Conservation (phyloP, 441 rosid species). For the Codiaeum variegatum region DNA sequence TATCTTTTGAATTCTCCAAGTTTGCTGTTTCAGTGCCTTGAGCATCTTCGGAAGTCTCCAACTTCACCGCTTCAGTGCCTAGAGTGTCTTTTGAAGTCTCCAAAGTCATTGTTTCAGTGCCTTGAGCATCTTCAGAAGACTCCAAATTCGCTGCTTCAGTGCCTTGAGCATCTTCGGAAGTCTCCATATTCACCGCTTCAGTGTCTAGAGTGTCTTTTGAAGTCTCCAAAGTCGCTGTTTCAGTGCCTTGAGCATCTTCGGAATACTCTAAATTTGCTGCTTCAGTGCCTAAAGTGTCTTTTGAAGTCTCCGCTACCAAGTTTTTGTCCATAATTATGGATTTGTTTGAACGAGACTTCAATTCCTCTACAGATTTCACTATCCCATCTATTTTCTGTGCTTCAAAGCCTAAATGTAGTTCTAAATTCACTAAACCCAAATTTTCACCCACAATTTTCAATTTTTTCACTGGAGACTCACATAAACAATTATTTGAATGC, state of each 20-base stretch:
- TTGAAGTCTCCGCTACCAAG: not conserved
- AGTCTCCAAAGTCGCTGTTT: too few species aligned
- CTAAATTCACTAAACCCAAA: not conserved
- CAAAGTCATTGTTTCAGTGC: too few species aligned
- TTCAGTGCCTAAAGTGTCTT: not conserved
- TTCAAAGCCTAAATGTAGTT: not conserved
- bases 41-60: too few species aligned
- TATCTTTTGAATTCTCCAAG: not conserved
- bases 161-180: not conserved
- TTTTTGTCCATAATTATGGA: conserved; percentile 5
- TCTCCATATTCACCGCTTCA: too few species aligned
- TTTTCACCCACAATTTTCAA: not conserved
- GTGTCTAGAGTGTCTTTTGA: too few species aligned
- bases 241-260: too few species aligned
- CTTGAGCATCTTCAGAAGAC: too few species aligned
- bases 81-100: not conserved
- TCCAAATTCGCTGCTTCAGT: not conserved
- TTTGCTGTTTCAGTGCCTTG: too few species aligned
- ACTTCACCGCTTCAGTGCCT: not conserved
- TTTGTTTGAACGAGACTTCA: conserved; percentile 15
- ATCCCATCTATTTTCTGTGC: conserved; percentile 3
- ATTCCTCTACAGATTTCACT: conserved; percentile 7
- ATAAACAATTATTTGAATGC: conserved; percentile 6
- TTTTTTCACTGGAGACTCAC: conserved; percentile 17
- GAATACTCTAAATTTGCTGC: too few species aligned